Evolutionary conservation across 176 grass and related monocot genomes (phyloP).

Genomic region (Calamus simplicifolius): DNA sequence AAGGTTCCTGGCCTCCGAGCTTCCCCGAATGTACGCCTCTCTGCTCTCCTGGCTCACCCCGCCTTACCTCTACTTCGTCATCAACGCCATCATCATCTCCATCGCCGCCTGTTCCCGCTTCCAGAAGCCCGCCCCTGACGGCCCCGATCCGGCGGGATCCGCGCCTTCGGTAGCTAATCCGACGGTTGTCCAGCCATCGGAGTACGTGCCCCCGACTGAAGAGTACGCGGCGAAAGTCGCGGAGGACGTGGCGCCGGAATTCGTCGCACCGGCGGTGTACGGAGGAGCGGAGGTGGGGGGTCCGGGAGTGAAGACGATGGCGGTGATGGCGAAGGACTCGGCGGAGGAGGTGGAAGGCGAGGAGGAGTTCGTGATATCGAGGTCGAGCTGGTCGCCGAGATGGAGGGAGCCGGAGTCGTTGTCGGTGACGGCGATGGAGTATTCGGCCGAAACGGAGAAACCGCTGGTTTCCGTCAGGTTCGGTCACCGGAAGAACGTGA

Average conservation of each 20-base stretch:
- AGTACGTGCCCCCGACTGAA: neutral
- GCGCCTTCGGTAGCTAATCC: too few species aligned
- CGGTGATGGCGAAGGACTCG: neutral
- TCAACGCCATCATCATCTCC: constrained; percentile 95
- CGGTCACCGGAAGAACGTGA: constrained; percentile 34
- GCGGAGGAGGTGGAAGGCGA: constrained; percentile 8
- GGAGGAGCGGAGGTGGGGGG: neutral
- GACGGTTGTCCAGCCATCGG: neutral
- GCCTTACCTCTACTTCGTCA: constrained; percentile 82
- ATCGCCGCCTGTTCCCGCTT: constrained; percentile 81
- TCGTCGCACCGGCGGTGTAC: too few species aligned
- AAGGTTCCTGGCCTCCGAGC: constrained; percentile 33
- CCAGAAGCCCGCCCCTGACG: constrained; percentile 17
- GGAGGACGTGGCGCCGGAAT: neutral
- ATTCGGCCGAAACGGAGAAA: constrained; percentile 38
- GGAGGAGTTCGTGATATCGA: constrained; percentile 46
- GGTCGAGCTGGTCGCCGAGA: constrained; percentile 43
- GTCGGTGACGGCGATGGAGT: neutral
- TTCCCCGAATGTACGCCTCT: constrained; percentile 42
- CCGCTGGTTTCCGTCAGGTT: constrained; percentile 52
- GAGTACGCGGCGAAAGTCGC: neutral
- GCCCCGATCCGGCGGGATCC: neutral
- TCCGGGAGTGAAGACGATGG: neutral
- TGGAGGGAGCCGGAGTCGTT: constrained; percentile 9
- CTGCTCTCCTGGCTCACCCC: constrained; percentile 58